These are phyloP conservation scores for Aegle marmelos DNA, from an alignment of 345 rosid species.

Conservation along the genomic window DNA sequence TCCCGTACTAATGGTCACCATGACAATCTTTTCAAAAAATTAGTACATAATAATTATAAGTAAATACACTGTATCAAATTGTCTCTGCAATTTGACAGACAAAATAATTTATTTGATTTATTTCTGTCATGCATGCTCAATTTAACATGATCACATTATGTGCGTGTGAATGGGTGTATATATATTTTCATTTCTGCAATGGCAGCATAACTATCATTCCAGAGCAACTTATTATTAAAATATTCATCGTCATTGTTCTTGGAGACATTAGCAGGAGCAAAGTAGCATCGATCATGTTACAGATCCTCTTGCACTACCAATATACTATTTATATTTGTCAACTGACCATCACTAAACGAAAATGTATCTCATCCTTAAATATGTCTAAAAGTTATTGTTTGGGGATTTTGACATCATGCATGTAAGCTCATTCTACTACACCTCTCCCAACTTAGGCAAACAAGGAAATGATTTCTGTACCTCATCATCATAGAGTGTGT, in stretches of 20 bases:
- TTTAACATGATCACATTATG: neutral
- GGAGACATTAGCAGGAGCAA: neutral
- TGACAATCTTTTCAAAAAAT: neutral
- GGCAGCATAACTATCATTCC: neutral
- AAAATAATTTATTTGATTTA: neutral
- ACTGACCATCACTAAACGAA: neutral
- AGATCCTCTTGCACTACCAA: conserved; percentile 1
- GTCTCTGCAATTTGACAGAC: too few species aligned
- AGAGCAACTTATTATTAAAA: neutral
- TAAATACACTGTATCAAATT: too few species aligned
- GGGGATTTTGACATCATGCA: neutral
- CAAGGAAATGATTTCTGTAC: conserved; percentile 28
- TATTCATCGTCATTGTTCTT: neutral
- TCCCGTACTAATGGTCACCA: neutral
- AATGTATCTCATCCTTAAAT: neutral
- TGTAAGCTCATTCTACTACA: neutral
- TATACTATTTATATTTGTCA: neutral
- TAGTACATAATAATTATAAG: too few species aligned
- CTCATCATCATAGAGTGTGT: conserved; percentile 86
- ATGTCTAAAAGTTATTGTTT: neutral
- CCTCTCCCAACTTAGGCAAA: neutral
- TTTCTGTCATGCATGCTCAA: neutral
- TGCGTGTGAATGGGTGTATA: too few species aligned
- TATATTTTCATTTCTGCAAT: neutral
- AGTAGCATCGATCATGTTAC: neutral